phyloP scores from a whole-genome alignment of 2,329 filamentous ascomycete genomes.

The Thermothelomyces thermophilus region DNA sequence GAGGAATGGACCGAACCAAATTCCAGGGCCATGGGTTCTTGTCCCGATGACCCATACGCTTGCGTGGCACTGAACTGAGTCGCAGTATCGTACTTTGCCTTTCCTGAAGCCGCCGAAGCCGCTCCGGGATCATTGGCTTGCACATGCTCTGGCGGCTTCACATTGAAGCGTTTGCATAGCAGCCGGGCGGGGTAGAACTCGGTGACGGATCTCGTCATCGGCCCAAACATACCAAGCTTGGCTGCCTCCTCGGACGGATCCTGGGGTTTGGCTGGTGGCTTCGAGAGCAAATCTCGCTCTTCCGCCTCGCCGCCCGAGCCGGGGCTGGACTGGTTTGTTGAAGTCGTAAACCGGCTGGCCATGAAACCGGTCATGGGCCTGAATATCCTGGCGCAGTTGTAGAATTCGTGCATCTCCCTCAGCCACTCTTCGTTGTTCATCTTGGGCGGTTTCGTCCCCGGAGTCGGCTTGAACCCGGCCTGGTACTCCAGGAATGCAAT shows the following conservation, averaged over 20 bases:
- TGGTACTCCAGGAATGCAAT: slow-evolving; percentile 71
- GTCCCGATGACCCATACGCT: slow-evolving; percentile 14
- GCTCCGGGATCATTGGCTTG: slow-evolving; percentile 43
- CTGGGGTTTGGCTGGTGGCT: slow-evolving; percentile 48
- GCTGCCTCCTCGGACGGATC: slow-evolving; percentile 84
- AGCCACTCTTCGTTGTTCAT: slow-evolving; percentile 65
- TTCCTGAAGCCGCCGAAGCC: slow-evolving; percentile 15
- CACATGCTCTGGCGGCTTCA: slow-evolving; percentile 67
- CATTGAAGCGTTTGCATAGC: slow-evolving; percentile 90
- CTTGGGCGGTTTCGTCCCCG: slow-evolving; percentile 43
- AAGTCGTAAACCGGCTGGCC: slow-evolving; percentile 85
- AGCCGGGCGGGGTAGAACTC: slow-evolving; percentile 76
- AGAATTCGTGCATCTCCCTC: slow-evolving; percentile 72
- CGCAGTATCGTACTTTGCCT: slow-evolving; percentile 8
- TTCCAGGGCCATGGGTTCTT: slow-evolving; percentile 13
- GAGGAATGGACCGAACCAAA: slow-evolving; percentile 7
- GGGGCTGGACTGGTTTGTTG: slow-evolving; percentile 37
- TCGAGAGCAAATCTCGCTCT: slow-evolving; percentile 37
- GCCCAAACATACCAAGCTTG: slow-evolving; percentile 85
- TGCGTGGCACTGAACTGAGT: slow-evolving; percentile 21
- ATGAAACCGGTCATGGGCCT: slow-evolving; percentile 87
- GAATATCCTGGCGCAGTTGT: slow-evolving; percentile 63
- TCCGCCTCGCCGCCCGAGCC: slow-evolving; percentile 17
- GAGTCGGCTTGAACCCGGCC: slow-evolving; percentile 52
- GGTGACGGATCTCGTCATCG: slow-evolving; percentile 66